Base-by-base conservation (phyloP, 306 rosid genomes). In the Casuarina equisetifolia region DNA sequence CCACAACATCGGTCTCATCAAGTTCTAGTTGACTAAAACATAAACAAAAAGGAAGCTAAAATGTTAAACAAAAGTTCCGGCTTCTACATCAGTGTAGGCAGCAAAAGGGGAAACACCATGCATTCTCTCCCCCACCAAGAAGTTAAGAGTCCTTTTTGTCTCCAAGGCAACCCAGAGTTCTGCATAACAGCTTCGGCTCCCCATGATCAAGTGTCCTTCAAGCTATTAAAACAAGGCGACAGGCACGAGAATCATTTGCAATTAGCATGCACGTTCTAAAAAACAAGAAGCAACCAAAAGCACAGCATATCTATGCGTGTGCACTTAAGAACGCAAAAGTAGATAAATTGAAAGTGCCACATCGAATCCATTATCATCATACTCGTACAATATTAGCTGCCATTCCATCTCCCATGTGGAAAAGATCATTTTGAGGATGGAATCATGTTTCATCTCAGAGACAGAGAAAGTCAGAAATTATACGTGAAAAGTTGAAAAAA, bases 1-100 rank as follows among this genome's bases (percentile, higher is more conserved):
- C 87, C 86, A 73, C 77, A 79, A 76, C 78, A 83, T 86, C 39
- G 85, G 85, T 84, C 86, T 83, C 76, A 89, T 87, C 89, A 76
- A 81, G 90, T 76, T 90, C 85, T 64, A 75, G 87, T 79, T 76
- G 82, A 84, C 82, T 70, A 70, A 80, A 85, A 84, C 86, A 90
- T 79, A 79, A 89, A 80, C 70, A 66, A 79, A 91, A 84, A 83
- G 78, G 84, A 87, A 84, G 83, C 77, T 76, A 81, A 88, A 84
- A 84, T 74, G 83, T 86, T 82, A 79, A 76, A 82, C 79, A 83
- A 81, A 88, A 84, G 58, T 90, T 86, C 88, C 80, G 78, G 74
- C 83, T 88, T 85, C 86, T 81, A 83, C 73, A 75, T 67, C 81
- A 80, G 42, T 82, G 84, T 78, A 85, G 74, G 88, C 82, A 46